Percentiles rank a stretch among this genome's conserved stretches.
These are phyloP conservation scores for Lyophyllum semitale DNA, from an alignment of 768 basidiomycete species.

Conservation along the genomic window DNA sequence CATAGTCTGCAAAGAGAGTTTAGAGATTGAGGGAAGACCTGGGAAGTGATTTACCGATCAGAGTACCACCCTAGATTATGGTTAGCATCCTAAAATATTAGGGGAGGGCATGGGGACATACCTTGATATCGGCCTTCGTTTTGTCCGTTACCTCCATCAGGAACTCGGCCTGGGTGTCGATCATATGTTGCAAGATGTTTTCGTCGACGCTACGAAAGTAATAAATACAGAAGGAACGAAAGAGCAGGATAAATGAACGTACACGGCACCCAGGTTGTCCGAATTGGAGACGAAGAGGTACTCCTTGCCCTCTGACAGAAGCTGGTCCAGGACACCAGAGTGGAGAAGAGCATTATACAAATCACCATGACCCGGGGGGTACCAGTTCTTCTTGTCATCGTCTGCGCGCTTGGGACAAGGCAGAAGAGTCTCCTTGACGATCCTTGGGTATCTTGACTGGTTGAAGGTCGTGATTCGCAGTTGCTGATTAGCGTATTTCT, in stretches of 20 bases:
- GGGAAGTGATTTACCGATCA: slow-evolving; percentile 52
- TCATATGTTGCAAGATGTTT: slow-evolving; percentile 85
- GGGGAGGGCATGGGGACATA: not conserved
- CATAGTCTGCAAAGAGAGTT: slow-evolving; percentile 54
- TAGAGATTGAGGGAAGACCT: not conserved
- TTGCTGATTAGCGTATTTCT: slow-evolving; percentile 95
- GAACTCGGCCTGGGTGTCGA: slow-evolving; percentile 80
- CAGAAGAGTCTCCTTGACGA: slow-evolving; percentile 85
- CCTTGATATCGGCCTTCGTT: slow-evolving; percentile 82
- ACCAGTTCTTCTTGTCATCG: slow-evolving; percentile 92
- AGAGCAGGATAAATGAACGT: slow-evolving; percentile 27
- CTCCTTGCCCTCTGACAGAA: slow-evolving; percentile 90
- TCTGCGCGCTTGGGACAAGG: slow-evolving; percentile 78
- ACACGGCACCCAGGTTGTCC: slow-evolving; percentile 93
- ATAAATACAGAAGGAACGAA: slow-evolving; percentile 5
- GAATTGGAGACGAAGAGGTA: slow-evolving; percentile 98
- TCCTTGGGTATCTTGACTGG: slow-evolving; percentile 93
- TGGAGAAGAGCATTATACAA: slow-evolving; percentile 91
- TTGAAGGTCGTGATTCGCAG: slow-evolving; percentile 91
- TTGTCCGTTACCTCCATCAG: slow-evolving; percentile 97
- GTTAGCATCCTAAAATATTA: not conserved
- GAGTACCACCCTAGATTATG: slow-evolving; percentile 67
- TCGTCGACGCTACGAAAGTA: slow-evolving; percentile 64
- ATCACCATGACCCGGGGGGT: slow-evolving; percentile 97
- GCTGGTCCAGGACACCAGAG: slow-evolving; percentile 88